Conservation (phyloP, 768 basidiomycete genomes). For the Clathrus columnatus region DNA sequence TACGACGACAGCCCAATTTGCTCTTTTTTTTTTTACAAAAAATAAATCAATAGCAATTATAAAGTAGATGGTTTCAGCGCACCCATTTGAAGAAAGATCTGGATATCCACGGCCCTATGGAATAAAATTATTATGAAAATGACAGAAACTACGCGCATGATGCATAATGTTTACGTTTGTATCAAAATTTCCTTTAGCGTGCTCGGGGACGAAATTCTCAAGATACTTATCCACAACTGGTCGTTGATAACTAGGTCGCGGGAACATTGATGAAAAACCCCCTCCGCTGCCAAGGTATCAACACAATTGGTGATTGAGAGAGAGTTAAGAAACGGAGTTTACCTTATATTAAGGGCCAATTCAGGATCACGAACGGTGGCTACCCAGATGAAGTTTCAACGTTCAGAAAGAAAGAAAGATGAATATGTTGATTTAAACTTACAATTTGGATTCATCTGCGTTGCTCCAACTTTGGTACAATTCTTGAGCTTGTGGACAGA, state of each 20-base stretch:
- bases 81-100: conserved; percentile 10
- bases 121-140: neutral
- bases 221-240: conserved; percentile 3
- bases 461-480: no score
- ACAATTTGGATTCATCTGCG: no score
- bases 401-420: no score
- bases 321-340: conserved; percentile 20
- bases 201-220: conserved; percentile 13
- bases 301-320: conserved; percentile 13
- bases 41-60: neutral
- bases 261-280: conserved; percentile 10
- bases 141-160: neutral
- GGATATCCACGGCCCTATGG: conserved; percentile 11
- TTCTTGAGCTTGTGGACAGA: no score
- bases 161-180: neutral
- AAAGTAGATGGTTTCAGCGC: neutral
- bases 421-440: no score
- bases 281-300: conserved; percentile 4
- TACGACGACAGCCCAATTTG: no score
- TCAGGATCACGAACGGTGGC: conserved; percentile 24
- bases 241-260: conserved; percentile 10
- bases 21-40: no score
- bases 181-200: conserved; percentile 13
- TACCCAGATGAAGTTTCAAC: conserved; percentile 36
- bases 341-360: conserved; percentile 25